Conservation (phyloP, 164 flowering plant genomes). For the Dillenia turbinata region DNA sequence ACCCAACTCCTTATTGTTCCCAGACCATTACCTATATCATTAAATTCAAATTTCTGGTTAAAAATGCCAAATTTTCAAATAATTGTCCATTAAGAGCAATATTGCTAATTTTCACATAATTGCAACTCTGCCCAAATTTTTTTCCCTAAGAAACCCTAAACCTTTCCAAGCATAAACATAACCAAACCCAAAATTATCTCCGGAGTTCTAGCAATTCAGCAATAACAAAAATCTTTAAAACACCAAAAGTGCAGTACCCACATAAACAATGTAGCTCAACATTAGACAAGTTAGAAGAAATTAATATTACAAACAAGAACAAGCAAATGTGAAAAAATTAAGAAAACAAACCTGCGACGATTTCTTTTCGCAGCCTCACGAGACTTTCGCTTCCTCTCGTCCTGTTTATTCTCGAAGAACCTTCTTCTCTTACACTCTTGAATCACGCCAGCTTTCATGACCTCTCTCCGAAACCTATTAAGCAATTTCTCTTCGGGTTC, state of each 20-base stretch:
- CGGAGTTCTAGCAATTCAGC: not conserved
- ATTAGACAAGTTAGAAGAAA: not conserved
- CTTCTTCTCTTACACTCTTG: slow-evolving; percentile 59
- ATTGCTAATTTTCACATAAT: no score
- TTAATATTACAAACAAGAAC: not conserved
- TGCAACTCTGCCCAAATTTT: no score
- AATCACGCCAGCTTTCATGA: slow-evolving; percentile 63
- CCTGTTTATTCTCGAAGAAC: slow-evolving; percentile 61
- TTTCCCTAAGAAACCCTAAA: no score
- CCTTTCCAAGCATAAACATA: not conserved
- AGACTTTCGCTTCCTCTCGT: slow-evolving; percentile 55
- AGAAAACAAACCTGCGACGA: slow-evolving; percentile 32
- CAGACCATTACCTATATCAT: no score
- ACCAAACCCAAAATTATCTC: not conserved
- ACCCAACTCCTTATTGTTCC: no score
- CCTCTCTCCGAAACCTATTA: slow-evolving; percentile 64
- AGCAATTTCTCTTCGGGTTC: slow-evolving; percentile 71
- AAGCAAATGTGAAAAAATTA: not conserved
- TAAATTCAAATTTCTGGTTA: no score
- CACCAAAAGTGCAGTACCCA: not conserved
- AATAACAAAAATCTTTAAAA: not conserved
- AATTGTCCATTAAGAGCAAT: no score
- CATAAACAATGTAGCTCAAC: not conserved
- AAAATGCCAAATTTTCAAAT: no score
- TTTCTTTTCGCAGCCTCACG: slow-evolving; percentile 76